A percentile compares a stretch with the other conserved stretches of the same genome.
phyloP scores from a whole-genome alignment of 2,329 filamentous ascomycete species.

The Ascochyta pisi region DNA sequence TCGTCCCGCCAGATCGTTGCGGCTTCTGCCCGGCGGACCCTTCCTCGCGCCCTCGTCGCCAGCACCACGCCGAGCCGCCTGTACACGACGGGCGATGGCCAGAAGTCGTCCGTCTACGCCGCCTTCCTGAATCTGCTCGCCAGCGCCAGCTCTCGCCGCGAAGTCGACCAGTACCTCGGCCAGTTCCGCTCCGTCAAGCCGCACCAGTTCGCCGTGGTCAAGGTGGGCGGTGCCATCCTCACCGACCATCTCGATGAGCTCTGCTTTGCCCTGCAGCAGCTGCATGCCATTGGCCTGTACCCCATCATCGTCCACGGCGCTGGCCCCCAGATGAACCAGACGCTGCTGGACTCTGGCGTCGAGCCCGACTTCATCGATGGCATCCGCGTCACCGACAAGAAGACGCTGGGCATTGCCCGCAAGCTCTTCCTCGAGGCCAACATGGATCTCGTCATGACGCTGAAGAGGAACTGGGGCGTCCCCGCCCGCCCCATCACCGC shows the following conservation, averaged over 20 bases:
- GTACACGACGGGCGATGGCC: slow-evolving; percentile 43
- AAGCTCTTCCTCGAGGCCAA: slow-evolving; percentile 97
- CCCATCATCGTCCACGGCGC: slow-evolving; percentile 96
- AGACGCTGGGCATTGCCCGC: slow-evolving; percentile 88
- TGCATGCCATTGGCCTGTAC: slow-evolving; percentile 93
- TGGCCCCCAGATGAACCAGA: slow-evolving; percentile 91
- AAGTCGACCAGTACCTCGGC: slow-evolving; percentile 96
- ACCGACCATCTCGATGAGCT: slow-evolving; percentile 93
- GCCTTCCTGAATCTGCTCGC: slow-evolving; percentile 90
- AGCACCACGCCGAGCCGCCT: slow-evolving; percentile 36
- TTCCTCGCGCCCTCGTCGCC: slow-evolving; percentile 44
- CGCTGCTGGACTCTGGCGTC: slow-evolving; percentile 87
- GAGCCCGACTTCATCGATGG: slow-evolving; percentile 97
- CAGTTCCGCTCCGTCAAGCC: slow-evolving; percentile 97
- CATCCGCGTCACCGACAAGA: slow-evolving; percentile 92
- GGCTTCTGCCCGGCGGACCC: slow-evolving; percentile 30
- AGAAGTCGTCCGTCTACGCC: slow-evolving; percentile 55
- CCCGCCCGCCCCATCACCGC: slow-evolving; percentile 86
- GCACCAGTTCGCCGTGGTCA: slow-evolving; percentile 97
- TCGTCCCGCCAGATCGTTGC: slow-evolving; percentile 45
- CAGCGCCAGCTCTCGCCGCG: slow-evolving; percentile 94
- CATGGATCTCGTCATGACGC: slow-evolving; percentile 84
- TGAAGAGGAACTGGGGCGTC: slow-evolving; percentile 84
- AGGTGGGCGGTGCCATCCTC: slow-evolving; percentile 95
- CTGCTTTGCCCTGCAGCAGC: slow-evolving; percentile 85